These are phyloP conservation scores for Sporisorium graminicola DNA, from an alignment of 1,284 basidiomycete genomes.

Conservation along the genomic window DNA sequence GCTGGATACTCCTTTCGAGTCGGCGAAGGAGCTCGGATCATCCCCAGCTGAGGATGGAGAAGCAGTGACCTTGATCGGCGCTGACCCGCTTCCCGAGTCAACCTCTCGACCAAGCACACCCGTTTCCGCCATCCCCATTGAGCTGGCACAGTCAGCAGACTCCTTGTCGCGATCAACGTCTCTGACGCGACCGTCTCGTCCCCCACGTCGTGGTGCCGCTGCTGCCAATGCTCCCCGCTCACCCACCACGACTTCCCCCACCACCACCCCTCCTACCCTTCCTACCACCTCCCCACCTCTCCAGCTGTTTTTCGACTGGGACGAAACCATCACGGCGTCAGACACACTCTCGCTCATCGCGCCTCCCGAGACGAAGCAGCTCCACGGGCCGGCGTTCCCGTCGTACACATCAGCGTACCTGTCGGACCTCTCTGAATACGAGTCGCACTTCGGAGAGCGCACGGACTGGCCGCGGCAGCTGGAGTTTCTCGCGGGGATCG, in stretches of 20 bases:
- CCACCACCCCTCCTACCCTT: background rate
- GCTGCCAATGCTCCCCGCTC: background rate
- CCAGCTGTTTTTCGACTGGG: slow-evolving; percentile 64
- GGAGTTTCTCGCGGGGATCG: slow-evolving; percentile 38
- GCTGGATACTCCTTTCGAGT: slow-evolving; percentile 2
- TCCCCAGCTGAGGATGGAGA: background rate
- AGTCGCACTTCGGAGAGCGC: slow-evolving; percentile 13
- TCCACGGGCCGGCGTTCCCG: slow-evolving; percentile 38
- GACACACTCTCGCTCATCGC: slow-evolving; percentile 65
- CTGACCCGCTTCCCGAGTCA: background rate
- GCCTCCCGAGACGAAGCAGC: slow-evolving; percentile 35
- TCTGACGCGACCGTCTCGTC: slow-evolving; percentile 29
- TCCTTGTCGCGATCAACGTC: slow-evolving; percentile 21
- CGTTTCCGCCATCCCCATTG: slow-evolving; percentile 1
- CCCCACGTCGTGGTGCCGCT: slow-evolving; percentile 21
- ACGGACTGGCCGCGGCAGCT: slow-evolving; percentile 32
- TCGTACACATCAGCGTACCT: slow-evolving; percentile 56
- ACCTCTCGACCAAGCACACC: background rate
- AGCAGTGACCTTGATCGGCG: background rate
- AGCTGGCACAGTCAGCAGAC: slow-evolving; percentile 8
- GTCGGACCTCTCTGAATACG: slow-evolving; percentile 33
- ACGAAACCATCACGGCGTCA: slow-evolving; percentile 64
- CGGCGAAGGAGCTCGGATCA: background rate
- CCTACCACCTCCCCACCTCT: slow-evolving; percentile 6
- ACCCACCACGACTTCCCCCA: background rate